Evolutionary conservation across 306 rosid species (phyloP).

Genomic region (Vachellia collinsii): DNA sequence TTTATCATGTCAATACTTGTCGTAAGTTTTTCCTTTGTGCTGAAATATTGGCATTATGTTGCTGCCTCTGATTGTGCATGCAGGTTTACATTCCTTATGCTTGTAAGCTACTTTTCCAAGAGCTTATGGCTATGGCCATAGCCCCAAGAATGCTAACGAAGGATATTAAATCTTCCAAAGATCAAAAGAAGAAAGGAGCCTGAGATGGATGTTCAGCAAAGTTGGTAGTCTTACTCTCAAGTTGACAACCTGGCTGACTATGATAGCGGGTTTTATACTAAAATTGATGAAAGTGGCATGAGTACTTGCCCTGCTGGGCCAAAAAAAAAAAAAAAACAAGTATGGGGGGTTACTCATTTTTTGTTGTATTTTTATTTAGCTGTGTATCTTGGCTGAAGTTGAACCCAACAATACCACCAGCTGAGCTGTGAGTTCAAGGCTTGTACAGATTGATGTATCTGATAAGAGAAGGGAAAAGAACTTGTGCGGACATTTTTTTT

Average conservation of each 20-base stretch:
- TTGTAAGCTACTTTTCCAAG: conserved; percentile 96
- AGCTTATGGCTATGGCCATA: conserved; percentile 98
- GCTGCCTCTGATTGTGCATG: conserved; percentile 30
- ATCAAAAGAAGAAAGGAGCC: conserved; percentile 79
- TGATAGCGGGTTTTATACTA: not conserved
- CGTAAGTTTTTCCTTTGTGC: conserved; percentile 17
- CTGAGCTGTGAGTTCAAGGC: not conserved
- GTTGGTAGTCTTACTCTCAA: not conserved
- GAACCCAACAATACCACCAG: not conserved
- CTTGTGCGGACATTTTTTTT: not conserved
- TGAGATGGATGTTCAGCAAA: conserved; percentile 32
- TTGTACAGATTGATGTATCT: not conserved
- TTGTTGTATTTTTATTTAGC: not conserved
- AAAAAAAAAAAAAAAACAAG: not conserved
- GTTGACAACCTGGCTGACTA: not conserved
- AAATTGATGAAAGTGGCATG: not conserved
- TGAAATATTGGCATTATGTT: conserved; percentile 2
- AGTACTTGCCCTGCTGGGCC: not conserved
- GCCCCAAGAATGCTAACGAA: conserved; percentile 97
- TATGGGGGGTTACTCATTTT: not conserved
- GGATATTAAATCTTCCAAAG: conserved; percentile 68
- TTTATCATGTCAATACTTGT: not conserved
- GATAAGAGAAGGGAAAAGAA: not conserved
- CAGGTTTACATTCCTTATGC: conserved; percentile 97
- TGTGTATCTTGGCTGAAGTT: not conserved